phyloP scores from a whole-genome alignment of 257 asterid species.

The Solanum medicagineum region DNA sequence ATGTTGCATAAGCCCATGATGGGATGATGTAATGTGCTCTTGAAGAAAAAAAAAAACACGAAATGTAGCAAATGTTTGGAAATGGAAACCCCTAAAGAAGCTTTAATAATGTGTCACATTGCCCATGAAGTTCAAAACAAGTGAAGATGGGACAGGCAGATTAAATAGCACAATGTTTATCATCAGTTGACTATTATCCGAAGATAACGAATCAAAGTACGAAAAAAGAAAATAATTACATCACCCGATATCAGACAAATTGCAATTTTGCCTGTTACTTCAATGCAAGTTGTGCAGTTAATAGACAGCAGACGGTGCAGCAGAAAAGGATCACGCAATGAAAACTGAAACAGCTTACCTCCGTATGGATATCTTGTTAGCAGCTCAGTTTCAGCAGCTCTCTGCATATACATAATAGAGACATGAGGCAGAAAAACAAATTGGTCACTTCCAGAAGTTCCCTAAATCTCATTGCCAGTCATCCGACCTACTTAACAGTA shows the following conservation, averaged over 20 bases:
- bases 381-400: slow-evolving; percentile 95
- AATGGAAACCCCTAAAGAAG: background rate
- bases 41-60: background rate
- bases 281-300: background rate
- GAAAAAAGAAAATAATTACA: background rate
- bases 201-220: background rate
- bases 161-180: background rate
- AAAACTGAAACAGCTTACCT: slow-evolving; percentile 34
- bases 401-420: slow-evolving; percentile 33
- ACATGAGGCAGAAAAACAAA: background rate
- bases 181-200: background rate
- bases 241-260: background rate
- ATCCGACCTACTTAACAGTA: background rate
- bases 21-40: background rate
- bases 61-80: background rate
- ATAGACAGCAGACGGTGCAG: background rate
- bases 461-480: background rate
- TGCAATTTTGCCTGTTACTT: background rate
- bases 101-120: background rate
- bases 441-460: background rate
- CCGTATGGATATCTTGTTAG: slow-evolving; percentile 83
- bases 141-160: background rate
- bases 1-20: background rate
- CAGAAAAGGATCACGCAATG: background rate
- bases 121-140: background rate